Conservation (phyloP, 306 rosid genomes). For the Crataegus laevigata region DNA sequence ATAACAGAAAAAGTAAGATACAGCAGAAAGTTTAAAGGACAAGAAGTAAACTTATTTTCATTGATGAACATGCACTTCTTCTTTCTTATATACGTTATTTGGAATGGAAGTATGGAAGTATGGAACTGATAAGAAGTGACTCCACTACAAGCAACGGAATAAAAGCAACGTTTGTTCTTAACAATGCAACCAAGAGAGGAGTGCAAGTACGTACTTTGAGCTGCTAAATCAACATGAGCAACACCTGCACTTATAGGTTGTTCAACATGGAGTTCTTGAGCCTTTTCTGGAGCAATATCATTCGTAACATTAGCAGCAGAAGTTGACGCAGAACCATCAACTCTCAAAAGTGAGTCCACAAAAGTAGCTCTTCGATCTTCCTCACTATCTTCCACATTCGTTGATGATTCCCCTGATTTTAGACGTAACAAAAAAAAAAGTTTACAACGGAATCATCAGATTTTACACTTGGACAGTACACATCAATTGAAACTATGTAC, state of each 20-base stretch:
- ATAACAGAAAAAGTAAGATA: background rate
- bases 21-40: background rate
- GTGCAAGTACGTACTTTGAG: constrained; percentile 43
- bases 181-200: constrained; percentile 9
- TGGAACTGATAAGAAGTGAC: background rate
- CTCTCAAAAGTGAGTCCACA: constrained; percentile 68
- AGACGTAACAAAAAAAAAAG: background rate
- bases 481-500: background rate
- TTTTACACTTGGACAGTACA: background rate
- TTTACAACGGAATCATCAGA: constrained; percentile 9
- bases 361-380: constrained; percentile 73
- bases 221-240: constrained; percentile 29
- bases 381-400: constrained; percentile 57
- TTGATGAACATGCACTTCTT: background rate
- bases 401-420: constrained; percentile 57
- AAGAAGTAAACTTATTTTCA: background rate
- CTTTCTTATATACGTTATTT: background rate
- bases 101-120: background rate
- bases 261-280: constrained; percentile 17
- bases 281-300: constrained; percentile 22
- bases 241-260: constrained; percentile 29
- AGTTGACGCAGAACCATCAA: constrained; percentile 36
- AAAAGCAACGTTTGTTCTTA: background rate
- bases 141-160: background rate
- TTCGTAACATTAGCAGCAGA: constrained; percentile 31